Percentiles rank a stretch among this genome's conserved stretches.
Evolutionary conservation across 331 rosid genomes (phyloP).

Genomic region (Arachis monticola): DNA sequence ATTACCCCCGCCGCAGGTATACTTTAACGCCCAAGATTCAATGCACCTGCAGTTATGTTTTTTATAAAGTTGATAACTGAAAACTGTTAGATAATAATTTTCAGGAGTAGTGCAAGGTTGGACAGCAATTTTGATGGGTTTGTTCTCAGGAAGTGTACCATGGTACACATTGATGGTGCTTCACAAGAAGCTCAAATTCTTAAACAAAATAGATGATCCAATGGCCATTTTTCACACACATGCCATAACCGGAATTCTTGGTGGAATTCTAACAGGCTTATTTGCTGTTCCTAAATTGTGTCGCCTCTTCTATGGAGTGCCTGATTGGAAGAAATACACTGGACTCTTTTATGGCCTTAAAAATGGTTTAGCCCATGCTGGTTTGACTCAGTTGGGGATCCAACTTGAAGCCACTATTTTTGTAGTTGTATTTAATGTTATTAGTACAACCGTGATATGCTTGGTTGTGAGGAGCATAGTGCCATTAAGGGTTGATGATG

Average conservation of each 20-base stretch:
- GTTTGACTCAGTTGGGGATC: slow-evolving; percentile 50
- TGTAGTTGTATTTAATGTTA: slow-evolving; percentile 44
- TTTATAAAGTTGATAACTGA: neutral
- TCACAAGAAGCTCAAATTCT: slow-evolving; percentile 41
- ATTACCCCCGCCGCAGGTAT: slow-evolving; percentile 60
- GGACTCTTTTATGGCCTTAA: slow-evolving; percentile 59
- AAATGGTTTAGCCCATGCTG: slow-evolving; percentile 41
- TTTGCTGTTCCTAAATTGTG: slow-evolving; percentile 56
- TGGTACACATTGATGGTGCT: slow-evolving; percentile 66
- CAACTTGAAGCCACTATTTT: slow-evolving; percentile 50
- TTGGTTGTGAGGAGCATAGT: slow-evolving; percentile 42
- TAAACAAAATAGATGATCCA: slow-evolving; percentile 49
- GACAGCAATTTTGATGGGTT: slow-evolving; percentile 61
- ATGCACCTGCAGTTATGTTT: neutral
- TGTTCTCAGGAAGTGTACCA: slow-evolving; percentile 53
- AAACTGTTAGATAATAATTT: neutral
- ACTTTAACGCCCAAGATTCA: neutral
- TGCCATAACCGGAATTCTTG: slow-evolving; percentile 54
- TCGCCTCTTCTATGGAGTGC: slow-evolving; percentile 54
- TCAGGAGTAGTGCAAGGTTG: slow-evolving; percentile 61
- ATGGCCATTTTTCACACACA: slow-evolving; percentile 62
- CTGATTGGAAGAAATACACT: slow-evolving; percentile 60
- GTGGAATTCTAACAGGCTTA: slow-evolving; percentile 53
- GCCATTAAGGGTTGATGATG: slow-evolving; percentile 43
- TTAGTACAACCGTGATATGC: slow-evolving; percentile 49